Conservation (phyloP, 2,329 filamentous ascomycete genomes). For the Aureobasidium sp. region DNA sequence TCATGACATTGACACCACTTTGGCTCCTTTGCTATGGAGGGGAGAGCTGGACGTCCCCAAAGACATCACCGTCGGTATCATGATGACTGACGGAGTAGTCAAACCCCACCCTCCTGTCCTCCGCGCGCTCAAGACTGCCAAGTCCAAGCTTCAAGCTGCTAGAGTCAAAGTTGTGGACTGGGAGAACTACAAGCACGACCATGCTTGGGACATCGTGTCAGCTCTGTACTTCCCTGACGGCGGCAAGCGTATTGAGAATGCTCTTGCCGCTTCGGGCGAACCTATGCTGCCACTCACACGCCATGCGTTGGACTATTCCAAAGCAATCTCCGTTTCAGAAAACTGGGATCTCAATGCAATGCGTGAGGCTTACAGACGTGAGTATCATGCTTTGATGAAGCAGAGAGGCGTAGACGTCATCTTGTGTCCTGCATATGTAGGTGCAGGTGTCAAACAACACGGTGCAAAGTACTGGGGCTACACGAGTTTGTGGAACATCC, state of each 20-base stretch:
- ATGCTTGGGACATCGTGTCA: slow-evolving; percentile 40
- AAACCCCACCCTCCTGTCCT: slow-evolving; percentile 28
- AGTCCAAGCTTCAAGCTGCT: slow-evolving; percentile 10
- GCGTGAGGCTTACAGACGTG: slow-evolving; percentile 34
- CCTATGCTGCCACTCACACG: background rate
- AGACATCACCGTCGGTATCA: slow-evolving; percentile 41
- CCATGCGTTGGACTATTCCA: slow-evolving; percentile 2
- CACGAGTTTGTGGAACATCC: slow-evolving; percentile 5
- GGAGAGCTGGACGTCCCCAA: slow-evolving; percentile 35
- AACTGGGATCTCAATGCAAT: slow-evolving; percentile 9
- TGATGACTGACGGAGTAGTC: slow-evolving; percentile 52
- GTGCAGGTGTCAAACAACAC: slow-evolving; percentile 25
- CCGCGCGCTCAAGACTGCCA: slow-evolving; percentile 24
- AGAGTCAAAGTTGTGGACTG: slow-evolving; percentile 35
- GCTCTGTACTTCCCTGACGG: slow-evolving; percentile 53
- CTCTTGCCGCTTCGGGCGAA: slow-evolving; percentile 37
- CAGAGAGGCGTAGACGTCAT: slow-evolving; percentile 29
- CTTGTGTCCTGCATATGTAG: slow-evolving; percentile 29
- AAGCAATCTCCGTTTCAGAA: slow-evolving; percentile 1
- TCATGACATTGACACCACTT: slow-evolving; percentile 48
- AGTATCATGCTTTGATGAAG: slow-evolving; percentile 28
- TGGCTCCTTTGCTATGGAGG: slow-evolving; percentile 51
- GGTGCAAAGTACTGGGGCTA: slow-evolving; percentile 26
- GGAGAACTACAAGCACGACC: slow-evolving; percentile 40
- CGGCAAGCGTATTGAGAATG: slow-evolving; percentile 35